Evolutionary conservation across 257 asterid species (phyloP), one percentile per base, ranked within the genome.

Genomic region (Solanum ahanhuiri): DNA sequence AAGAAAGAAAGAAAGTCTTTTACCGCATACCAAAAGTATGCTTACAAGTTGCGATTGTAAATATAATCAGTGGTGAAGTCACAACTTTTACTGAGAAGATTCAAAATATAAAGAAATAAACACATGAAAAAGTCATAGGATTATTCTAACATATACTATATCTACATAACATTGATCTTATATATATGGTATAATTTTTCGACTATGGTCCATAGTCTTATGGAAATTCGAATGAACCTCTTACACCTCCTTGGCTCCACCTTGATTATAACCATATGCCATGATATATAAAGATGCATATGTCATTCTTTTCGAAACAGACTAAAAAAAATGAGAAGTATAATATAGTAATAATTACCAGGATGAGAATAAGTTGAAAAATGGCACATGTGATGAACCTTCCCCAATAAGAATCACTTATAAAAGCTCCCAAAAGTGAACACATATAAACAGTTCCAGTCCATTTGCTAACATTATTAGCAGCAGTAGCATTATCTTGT

Each of bases 361-460:
- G 28, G 43, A 95, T 85, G 48, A 95, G 91, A 43, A 94, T 86
- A 70, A 93, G 81, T 87, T 95, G 98, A 71, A 91, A 95, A 84
- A 95, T 70, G 18, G 94, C 92, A 81, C 98, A 94, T 8, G 98
- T 94, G 20, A 91, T 87, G 86, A 90, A 95, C 12, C 98, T 93
- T 9, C 98, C 98, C 98, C 94, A 93, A 76, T 95, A 95, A 0
- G 98, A 95, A 85, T 95, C 98, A 35, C 98, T 95, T 25, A 95
- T 93, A 85, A 95, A 95, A 17, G 98, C 98, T 81, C 96, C 98
- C 2, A 95, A 17, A 23, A 95, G 90, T 0, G 98, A 93, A 93
- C 95, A 95, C 83, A 95, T 81, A 85, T 95, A 94, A 12, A 94
- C 98, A 1, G 98, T 94, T 77, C 98, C 98, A 0, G 96, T 95